These are phyloP conservation scores for Sphagnum fallax DNA, from an alignment of 228 moss, liverwort and hornwort genomes.

Conservation along the genomic window DNA sequence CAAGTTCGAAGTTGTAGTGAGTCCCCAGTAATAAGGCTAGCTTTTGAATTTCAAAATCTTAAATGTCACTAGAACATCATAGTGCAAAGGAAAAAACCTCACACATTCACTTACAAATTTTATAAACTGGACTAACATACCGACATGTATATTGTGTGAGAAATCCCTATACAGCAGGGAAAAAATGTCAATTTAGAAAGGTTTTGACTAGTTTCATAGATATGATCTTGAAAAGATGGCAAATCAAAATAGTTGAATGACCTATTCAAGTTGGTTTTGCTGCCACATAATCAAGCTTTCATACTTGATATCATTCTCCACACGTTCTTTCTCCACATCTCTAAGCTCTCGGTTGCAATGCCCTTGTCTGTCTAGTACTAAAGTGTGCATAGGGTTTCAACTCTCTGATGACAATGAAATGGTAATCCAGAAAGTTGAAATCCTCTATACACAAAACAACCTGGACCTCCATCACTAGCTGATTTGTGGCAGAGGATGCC, in stretches of 20 bases:
- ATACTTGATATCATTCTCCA: conserved; percentile 97
- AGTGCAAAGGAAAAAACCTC: too few species aligned
- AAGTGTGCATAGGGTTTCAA: conserved; percentile 60
- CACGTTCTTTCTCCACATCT: conserved; percentile 73
- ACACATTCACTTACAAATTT: neutral
- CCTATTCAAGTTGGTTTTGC: conserved; percentile 88
- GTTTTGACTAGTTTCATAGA: neutral
- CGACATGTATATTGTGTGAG: neutral
- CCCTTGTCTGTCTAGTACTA: conserved; percentile 73
- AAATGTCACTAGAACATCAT: too few species aligned
- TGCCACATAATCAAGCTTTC: conserved; percentile 95
- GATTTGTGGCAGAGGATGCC: too few species aligned
- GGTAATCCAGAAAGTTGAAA: too few species aligned
- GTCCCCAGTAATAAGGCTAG: too few species aligned
- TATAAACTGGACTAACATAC: neutral
- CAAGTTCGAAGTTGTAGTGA: too few species aligned
- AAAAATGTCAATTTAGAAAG: neutral
- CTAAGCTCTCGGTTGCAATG: conserved; percentile 62
- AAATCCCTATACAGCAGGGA: neutral
- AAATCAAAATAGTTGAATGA: neutral
- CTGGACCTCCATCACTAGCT: too few species aligned
- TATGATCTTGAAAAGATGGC: too few species aligned
- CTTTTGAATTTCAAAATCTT: too few species aligned
- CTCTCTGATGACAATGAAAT: too few species aligned
- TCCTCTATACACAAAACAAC: too few species aligned